Conservation (phyloP, 2,329 filamentous ascomycete genomes). For the Penicillium capsulatum region DNA sequence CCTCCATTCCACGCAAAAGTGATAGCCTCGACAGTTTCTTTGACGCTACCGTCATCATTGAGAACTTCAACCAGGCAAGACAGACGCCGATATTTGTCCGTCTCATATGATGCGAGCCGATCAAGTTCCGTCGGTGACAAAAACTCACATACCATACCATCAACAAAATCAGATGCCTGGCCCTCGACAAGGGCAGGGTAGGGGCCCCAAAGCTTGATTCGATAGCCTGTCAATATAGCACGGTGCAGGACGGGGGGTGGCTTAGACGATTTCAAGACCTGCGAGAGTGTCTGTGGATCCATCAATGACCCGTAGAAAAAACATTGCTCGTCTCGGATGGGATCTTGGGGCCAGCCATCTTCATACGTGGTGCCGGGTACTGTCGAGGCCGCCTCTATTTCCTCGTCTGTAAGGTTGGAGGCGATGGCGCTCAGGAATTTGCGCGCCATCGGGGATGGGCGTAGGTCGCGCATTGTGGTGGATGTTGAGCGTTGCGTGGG, state of each 20-base stretch:
- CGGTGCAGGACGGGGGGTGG: background rate
- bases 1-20: background rate
- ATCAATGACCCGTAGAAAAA: conserved; percentile 12
- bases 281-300: conserved; percentile 7
- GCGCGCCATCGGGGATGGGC: no score
- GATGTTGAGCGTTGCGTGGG: no score
- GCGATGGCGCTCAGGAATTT: no score
- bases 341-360: no score
- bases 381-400: no score
- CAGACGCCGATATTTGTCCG: conserved; percentile 5
- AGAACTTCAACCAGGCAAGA: conserved; percentile 9
- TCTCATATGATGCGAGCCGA: conserved; percentile 10
- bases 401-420: no score
- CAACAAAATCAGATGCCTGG: background rate
- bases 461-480: no score
- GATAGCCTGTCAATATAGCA: conserved; percentile 9
- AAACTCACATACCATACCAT: conserved; percentile 10
- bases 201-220: conserved; percentile 8
- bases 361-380: no score
- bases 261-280: conserved; percentile 4
- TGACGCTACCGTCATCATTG: background rate
- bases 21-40: background rate
- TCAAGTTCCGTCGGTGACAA: conserved; percentile 6
- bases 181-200: conserved; percentile 12
- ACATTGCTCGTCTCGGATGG: background rate